Evolutionary conservation across 768 basidiomycete species (phyloP), one percentile per base, ranked within the genome.

Genomic region (Russula compacta): DNA sequence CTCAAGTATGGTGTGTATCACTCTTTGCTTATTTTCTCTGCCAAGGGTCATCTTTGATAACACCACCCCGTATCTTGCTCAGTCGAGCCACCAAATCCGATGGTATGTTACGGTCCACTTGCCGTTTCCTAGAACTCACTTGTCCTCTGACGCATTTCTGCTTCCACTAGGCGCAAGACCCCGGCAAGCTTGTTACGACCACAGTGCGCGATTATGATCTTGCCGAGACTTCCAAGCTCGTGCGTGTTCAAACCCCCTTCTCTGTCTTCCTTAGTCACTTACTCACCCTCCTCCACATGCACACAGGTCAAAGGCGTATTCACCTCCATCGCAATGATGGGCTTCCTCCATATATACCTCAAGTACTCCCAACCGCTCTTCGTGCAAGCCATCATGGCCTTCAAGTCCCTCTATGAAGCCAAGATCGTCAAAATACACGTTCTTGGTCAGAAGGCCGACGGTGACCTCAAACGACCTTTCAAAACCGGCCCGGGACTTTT

Each of bases 321-420:
- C 73, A 81, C 83, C 73, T 86, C 87, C 64, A 73, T 92, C 68
- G 87, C 84, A 53, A 91, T 92, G 86, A 94, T 95, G 89, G 80
- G 70, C 60, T 87, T 94, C 79, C 84, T 98, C 78, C 95, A 99
- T 77, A 63, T 88, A 55, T 98, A 98, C 82, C 78, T 98, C 76
- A 84, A 89, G 72, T 98, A 90, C 81, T 95, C 93, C 7, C 95
- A 95, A 71, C 95, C 95, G 7, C 83, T 98, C 66, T 95, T 98
- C 76, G 88, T 98, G 66, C 95, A 98, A 73, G 83, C 83, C 12
- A 81, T 99, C 67, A 97, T 95, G 92, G 91, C 90, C n/a, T 59
- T 97, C 69, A 98, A 99, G 79, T 82, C 80, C 47, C 73, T 95
- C 33, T 91, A 88, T 73, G 95, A 98, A 69, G 85, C 89, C 59